phyloP scores from a whole-genome alignment of 2,329 filamentous ascomycete genomes.

The Sporothrix curviconia region DNA sequence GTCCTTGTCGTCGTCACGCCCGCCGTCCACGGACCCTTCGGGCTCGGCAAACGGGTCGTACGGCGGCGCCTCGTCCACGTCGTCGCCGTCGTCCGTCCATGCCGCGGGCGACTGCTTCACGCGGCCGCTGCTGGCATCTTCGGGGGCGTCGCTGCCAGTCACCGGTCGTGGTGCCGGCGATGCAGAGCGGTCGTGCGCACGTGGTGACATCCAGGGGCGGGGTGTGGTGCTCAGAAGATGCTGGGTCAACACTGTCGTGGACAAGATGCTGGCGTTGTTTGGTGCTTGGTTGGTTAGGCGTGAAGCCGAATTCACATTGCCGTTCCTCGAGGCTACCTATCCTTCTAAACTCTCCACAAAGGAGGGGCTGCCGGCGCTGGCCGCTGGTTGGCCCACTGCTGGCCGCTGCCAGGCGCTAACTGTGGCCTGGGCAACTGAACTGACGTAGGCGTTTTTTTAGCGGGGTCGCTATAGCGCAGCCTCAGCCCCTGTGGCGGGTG shows the following conservation, averaged over 20 bases:
- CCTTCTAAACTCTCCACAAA: too few species aligned
- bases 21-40: neutral
- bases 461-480: neutral
- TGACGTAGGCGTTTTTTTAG: neutral
- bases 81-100: neutral
- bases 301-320: too few species aligned
- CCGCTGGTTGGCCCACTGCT: neutral
- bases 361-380: neutral
- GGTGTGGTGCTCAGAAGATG: too few species aligned
- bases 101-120: neutral
- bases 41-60: constrained; percentile 15
- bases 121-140: neutral
- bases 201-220: too few species aligned
- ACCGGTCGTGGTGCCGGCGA: too few species aligned
- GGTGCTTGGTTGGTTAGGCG: too few species aligned
- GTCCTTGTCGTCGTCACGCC: neutral
- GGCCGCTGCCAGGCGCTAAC: neutral
- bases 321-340: too few species aligned
- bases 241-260: too few species aligned
- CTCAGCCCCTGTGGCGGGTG: neutral
- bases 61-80: neutral
- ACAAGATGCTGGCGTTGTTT: too few species aligned
- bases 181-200: too few species aligned
- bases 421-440: constrained; percentile 9
- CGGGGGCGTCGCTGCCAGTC: too few species aligned